Evolutionary conservation across 345 rosid species (phyloP), one percentile per base, ranked within the genome.

Genomic region (Zanthoxylum bungeanum): DNA sequence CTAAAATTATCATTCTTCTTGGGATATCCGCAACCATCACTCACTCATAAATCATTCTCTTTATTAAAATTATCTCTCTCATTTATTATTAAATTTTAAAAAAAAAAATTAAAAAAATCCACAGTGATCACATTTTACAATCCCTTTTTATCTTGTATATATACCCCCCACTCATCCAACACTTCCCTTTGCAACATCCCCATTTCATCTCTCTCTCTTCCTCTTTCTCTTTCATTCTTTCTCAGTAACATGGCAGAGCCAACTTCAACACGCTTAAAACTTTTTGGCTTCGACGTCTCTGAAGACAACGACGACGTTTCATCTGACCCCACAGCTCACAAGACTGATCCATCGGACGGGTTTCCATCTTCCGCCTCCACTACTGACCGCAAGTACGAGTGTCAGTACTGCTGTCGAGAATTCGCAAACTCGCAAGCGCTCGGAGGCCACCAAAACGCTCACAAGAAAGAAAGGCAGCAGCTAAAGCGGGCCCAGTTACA

Each of bases 361-460:
- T 36, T 81, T 79, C 76, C 72, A 75, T 6, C 56, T 72, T 58
- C 40, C 24, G 2, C 8, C 36, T 16, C 76, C 69, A 60, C 49
- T 33, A 71, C 49, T 56, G 95, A 90, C 60, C 86, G 92, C 50
- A 89, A 89, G 79, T 90, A 86, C 82, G 92, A 90, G 88, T 90
- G 96, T 72, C 92, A 90, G 70, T 90, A 90, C 72, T 90, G 96
- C 66, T 85, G 82, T 78, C 71, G 96, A 4, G 92, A 88, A 74
- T 90, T 90, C 75, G 91, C 91, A 64, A 90, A 88, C 80, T 90
- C 96, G 14, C 92, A 90, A 73, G 96, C 92, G 21, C 80, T 90
- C 7, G 96, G 96, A 0, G 96, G 96, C 73, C 92, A 90, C 77
- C 92, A 90, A 76, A 90, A 90, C 88, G 95, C 95, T 4, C 95